Percentiles rank a stretch among this genome's conserved stretches.
These are phyloP conservation scores for Dipteronia sinensis DNA, from an alignment of 345 rosid genomes.

Conservation along the genomic window DNA sequence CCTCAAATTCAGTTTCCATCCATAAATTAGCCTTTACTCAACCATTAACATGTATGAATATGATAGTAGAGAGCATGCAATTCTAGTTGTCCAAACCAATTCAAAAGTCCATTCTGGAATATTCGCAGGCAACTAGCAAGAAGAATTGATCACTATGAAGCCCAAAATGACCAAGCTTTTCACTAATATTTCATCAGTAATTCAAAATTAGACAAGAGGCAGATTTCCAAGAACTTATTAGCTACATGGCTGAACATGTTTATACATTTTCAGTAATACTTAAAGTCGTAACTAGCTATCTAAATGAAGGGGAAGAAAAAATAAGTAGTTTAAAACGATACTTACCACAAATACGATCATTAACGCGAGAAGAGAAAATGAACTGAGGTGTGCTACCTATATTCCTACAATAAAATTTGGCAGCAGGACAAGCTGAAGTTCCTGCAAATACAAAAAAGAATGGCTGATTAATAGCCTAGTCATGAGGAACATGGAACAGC, in stretches of 20 bases:
- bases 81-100: conserved; percentile 1
- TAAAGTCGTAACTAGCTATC: background rate
- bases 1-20: background rate
- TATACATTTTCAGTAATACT: background rate
- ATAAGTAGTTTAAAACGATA: background rate
- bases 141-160: conserved; percentile 5
- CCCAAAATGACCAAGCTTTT: background rate
- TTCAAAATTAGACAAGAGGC: background rate
- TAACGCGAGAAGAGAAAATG: conserved; percentile 56
- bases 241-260: conserved; percentile 4
- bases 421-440: conserved; percentile 69
- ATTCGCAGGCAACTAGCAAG: background rate
- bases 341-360: conserved; percentile 67
- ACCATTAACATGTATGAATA: background rate
- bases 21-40: background rate
- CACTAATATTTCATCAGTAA: conserved; percentile 4
- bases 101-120: background rate
- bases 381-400: conserved; percentile 60
- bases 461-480: conserved; percentile 9
- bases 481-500: background rate
- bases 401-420: conserved; percentile 67
- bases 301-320: conserved; percentile 8
- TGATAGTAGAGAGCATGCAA: background rate
- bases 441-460: conserved; percentile 51
- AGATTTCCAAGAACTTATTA: background rate